Conservation (phyloP, 345 rosid species). For the Streptanthus diversifolius region DNA sequence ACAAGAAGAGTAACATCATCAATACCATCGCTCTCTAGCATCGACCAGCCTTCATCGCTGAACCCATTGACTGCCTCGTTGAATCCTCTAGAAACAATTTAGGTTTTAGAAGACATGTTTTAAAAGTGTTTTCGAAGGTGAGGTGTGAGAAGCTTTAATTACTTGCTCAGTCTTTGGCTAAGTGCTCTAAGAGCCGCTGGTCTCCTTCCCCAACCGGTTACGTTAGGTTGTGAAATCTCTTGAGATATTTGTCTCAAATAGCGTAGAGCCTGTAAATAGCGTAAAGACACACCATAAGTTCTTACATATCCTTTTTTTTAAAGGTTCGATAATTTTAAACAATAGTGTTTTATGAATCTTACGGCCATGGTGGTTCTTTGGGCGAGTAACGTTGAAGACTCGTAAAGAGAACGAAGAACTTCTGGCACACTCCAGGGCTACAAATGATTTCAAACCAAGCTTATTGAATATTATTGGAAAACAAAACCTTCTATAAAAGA, state of each 20-base stretch:
- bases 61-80: slow-evolving; percentile 96
- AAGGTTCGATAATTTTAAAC: background rate
- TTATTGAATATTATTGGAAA: background rate
- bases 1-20: slow-evolving; percentile 93
- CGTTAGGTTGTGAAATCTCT: slow-evolving; percentile 88
- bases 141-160: slow-evolving; percentile 12
- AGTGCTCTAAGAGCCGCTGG: slow-evolving; percentile 89
- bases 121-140: background rate
- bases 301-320: background rate
- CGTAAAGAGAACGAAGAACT: slow-evolving; percentile 93
- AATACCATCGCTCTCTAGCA: slow-evolving; percentile 87
- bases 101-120: background rate
- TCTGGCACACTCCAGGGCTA: slow-evolving; percentile 99
- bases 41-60: slow-evolving; percentile 91
- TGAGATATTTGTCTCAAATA: slow-evolving; percentile 88
- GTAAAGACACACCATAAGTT: background rate
- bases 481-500: background rate
- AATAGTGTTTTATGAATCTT: slow-evolving; percentile 25
- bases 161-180: slow-evolving; percentile 91
- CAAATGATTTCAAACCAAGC: slow-evolving; percentile 7
- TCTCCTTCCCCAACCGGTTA: slow-evolving; percentile 81
- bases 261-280: slow-evolving; percentile 67
- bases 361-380: slow-evolving; percentile 96
- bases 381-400: slow-evolving; percentile 88
- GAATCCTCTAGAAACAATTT: slow-evolving; percentile 58